Conservation (phyloP, 1,139 yeast species). For the Taiozyma sp. region DNA sequence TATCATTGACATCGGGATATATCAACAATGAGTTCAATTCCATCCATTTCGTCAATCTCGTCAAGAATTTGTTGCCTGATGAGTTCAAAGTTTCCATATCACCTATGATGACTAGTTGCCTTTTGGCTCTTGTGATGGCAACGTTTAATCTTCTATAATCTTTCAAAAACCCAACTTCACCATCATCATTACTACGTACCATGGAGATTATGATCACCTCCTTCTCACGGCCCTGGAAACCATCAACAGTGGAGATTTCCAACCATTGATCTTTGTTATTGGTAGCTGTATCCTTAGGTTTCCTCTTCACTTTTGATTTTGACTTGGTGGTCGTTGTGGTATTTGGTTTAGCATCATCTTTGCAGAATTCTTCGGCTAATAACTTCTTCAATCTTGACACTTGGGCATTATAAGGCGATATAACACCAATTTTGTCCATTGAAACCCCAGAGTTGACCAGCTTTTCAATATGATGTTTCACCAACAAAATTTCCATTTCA, state of each 20-base stretch:
- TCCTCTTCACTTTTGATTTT: not conserved
- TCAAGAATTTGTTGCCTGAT: conserved; percentile 13
- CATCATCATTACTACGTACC: conserved; percentile 65
- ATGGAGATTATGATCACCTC: conserved; percentile 76
- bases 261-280: conserved; percentile 29
- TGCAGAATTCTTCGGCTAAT: conserved; percentile 29
- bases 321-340: not conserved
- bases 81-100: conserved; percentile 60
- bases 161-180: conserved; percentile 69
- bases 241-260: conserved; percentile 86
- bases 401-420: conserved; percentile 89
- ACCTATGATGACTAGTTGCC: conserved; percentile 83
- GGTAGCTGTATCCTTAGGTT: conserved; percentile 20
- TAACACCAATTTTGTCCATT: conserved; percentile 62
- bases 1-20: conserved; percentile 21
- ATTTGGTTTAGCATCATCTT: conserved; percentile 12
- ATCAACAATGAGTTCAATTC: conserved; percentile 1
- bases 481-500: conserved; percentile 65
- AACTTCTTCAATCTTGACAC: conserved; percentile 53
- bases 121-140: conserved; percentile 85
- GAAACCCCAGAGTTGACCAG: conserved; percentile 44
- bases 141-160: conserved; percentile 77
- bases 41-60: conserved; percentile 3
- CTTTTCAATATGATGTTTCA: conserved; percentile 45
- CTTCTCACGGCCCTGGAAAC: conserved; percentile 90